Base-by-base conservation (phyloP, 441 rosid species). In the Corymbia citriodora region DNA sequence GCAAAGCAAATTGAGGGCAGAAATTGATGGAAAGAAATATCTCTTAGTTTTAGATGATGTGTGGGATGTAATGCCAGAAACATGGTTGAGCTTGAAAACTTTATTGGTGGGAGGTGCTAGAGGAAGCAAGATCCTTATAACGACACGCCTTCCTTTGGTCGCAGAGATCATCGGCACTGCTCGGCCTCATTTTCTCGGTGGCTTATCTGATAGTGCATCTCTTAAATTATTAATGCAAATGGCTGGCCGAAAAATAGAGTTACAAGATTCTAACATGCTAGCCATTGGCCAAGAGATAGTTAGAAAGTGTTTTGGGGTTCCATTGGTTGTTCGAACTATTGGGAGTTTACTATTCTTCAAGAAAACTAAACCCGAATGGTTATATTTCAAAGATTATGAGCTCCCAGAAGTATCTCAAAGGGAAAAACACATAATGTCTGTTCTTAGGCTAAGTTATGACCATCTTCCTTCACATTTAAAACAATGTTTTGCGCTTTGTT, bases 121-220 rank as follows among this genome's bases (percentile, higher is more conserved):
- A 7, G 70, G 70, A 29, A 63, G 70, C 70, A 63, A 63, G 70
- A 29, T 63, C 18, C 33, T 63, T 14, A 13, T 29, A 29, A 29
- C 70, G 0, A 63, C 70, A 29, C 70, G 70, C 9, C 0, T 29
- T 13, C 2, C 1, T 63, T 13, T 0, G 9, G 33, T 63, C 3
- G 70, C 33, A 1, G 0, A 65, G 1, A 14, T 65, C 10, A 65
- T 5, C 0, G 0, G 19, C 36, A n/a, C 72, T 65, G 0, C 10
- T 65, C 0, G 0, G 0, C 1, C 72, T 7, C 0, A 65, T n/a
- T 0, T 0, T 65, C 72, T 65, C 1, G 0, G 0, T 1, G 19
- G 5, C 5, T 65, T 65, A 65, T 3, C 19, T 14, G 36, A 65
- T 0, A 3, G 3, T 7, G 0, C 0, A 0, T 14, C 36, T 65